Base-by-base conservation (phyloP, 2,329 filamentous ascomycete genomes). In the Atkinsonella texensis region DNA sequence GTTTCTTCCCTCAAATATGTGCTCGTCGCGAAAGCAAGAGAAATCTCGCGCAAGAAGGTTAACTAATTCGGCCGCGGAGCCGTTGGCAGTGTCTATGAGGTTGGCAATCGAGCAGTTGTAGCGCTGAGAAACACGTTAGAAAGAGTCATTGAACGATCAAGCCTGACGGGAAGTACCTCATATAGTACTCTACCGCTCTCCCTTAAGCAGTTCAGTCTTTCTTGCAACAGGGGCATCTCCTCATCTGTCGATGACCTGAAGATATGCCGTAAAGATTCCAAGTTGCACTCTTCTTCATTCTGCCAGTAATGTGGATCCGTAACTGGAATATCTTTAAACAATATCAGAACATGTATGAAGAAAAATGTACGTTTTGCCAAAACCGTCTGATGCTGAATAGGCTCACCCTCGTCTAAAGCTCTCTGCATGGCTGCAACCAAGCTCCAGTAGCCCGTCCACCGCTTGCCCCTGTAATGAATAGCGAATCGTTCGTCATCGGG, bases 401-500 rank as follows among this genome's bases (percentile, higher is more conserved):
- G 63, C 65, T 53, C 45, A 70, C 86, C 85, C 74, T 96, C 90
- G 49, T 97, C 89, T 42, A 97, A 70, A 2, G 89, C 94, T 60
- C 93, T 76, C 66, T 90, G 87, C 60, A 98, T 67, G 20, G 86
- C 80, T 23, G 93, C 93, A 18, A 97, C 88, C 52, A 98, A 70
- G 65, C 89, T 95, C 84, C 87, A 95, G 68, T 98, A 98, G 3
- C 93, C 93, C 0, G 89, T 96, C 89, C 89, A 97, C 52, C 70
- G 80, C 66, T 80, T 84, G 31, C 81, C 89, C 45, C 77, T 79
- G 67, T 96, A 97, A 52, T 87, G 83, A 42, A 98, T 78, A 10
- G 85, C 79, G 66, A 91, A 98, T 11, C 89, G 77, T 60, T 91
- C 82, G 5, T 81, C 76, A 11, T 86, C 83, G 0, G 73, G 67